Evolutionary conservation across 345 rosid species (phyloP).

Genomic region (Chamaenerion angustifolium): DNA sequence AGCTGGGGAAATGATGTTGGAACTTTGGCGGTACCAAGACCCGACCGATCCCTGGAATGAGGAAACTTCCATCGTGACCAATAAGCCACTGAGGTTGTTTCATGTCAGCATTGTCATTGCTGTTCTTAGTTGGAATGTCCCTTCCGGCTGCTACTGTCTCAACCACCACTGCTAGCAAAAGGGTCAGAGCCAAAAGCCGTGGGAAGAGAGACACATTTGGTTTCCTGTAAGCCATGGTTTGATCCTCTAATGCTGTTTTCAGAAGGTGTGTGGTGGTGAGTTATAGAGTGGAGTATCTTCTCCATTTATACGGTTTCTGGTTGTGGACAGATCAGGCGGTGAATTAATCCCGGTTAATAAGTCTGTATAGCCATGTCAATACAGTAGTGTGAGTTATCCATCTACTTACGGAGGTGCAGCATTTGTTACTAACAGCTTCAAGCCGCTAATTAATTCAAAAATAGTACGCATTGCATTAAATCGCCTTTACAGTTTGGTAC

Average conservation of each 20-base stretch:
- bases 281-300: neutral
- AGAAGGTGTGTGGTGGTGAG: no score
- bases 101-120: conserved; percentile 18
- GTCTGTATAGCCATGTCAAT: no score
- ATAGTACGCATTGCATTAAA: no score
- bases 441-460: no score
- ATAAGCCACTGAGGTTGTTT: conserved; percentile 47
- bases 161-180: neutral
- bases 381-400: no score
- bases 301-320: neutral
- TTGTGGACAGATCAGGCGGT: neutral
- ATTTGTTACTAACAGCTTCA: no score
- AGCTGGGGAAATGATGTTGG: conserved; percentile 6
- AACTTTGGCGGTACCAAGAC: conserved; percentile 38
- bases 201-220: neutral
- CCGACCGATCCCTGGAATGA: conserved; percentile 58
- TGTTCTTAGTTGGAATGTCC: conserved; percentile 4
- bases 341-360: no score
- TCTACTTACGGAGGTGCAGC: no score
- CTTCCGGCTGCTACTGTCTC: neutral
- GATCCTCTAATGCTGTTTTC: no score
- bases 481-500: no score
- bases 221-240: neutral
- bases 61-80: conserved; percentile 22
- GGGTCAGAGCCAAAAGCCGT: neutral